phyloP scores from a whole-genome alignment of 768 basidiomycete species.

The Pisolithus sp. region DNA sequence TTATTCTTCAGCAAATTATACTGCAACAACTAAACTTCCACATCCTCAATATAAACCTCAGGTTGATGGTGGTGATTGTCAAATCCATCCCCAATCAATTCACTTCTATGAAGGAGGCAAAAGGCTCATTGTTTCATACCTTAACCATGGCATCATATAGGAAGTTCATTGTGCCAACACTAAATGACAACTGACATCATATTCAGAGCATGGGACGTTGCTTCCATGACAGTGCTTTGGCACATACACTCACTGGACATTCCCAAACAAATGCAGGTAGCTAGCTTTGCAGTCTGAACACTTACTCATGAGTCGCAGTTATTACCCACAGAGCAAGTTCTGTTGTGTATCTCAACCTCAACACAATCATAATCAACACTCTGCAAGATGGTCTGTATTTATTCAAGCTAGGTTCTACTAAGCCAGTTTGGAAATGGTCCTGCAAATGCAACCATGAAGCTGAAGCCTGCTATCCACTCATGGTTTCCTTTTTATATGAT shows the following conservation, averaged over 20 bases:
- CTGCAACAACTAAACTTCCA: neutral
- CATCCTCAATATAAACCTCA: neutral
- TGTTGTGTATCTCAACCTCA: neutral
- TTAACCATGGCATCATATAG: conserved; percentile 1
- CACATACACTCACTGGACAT: neutral
- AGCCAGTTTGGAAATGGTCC: neutral
- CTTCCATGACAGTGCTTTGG: neutral
- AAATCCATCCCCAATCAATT: neutral
- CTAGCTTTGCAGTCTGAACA: neutral
- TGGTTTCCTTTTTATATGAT: neutral
- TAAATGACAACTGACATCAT: neutral
- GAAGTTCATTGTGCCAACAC: neutral
- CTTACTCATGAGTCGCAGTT: neutral
- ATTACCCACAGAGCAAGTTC: neutral
- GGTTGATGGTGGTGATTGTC: neutral
- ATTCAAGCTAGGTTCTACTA: neutral
- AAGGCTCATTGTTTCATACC: neutral
- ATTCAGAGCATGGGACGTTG: conserved; percentile 1
- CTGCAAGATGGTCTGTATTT: neutral
- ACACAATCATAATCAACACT: neutral
- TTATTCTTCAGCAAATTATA: neutral
- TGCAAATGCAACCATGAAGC: neutral
- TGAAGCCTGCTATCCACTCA: neutral
- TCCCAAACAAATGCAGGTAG: neutral
- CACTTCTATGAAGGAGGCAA: neutral